phyloP scores from a whole-genome alignment of 306 rosid species.

The Cajanus cajan region DNA sequence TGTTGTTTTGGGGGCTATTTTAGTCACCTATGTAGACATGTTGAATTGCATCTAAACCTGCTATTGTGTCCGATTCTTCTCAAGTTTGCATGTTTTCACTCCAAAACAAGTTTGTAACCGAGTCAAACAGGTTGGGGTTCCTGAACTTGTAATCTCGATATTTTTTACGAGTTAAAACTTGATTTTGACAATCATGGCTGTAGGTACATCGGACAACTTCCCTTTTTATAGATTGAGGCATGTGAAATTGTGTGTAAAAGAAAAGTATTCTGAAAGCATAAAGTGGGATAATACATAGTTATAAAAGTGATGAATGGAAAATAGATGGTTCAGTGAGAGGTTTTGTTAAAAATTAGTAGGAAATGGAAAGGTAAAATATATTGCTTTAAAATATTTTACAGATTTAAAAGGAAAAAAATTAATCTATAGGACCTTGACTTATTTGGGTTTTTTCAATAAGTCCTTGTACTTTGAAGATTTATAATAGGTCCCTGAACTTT shows the following conservation, averaged over 20 bases:
- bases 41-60: no score
- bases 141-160: no score
- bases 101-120: no score
- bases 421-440: background rate
- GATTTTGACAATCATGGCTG: background rate
- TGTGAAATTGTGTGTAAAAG: background rate
- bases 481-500: background rate
- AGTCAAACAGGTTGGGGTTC: no score
- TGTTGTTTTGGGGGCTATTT: no score
- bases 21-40: no score
- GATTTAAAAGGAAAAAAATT: background rate
- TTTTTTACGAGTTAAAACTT: no score
- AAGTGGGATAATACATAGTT: background rate
- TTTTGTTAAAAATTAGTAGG: background rate
- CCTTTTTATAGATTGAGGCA: background rate
- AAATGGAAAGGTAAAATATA: no score
- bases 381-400: background rate
- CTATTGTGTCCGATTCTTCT: no score
- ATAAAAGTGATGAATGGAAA: background rate
- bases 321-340: background rate
- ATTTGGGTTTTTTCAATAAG: background rate
- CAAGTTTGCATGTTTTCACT: no score
- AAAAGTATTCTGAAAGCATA: background rate
- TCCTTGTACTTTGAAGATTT: background rate
- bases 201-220: slow-evolving; percentile 7